Conservation (phyloP, 2,329 filamentous ascomycete genomes). For the Trichoderma koningii region DNA sequence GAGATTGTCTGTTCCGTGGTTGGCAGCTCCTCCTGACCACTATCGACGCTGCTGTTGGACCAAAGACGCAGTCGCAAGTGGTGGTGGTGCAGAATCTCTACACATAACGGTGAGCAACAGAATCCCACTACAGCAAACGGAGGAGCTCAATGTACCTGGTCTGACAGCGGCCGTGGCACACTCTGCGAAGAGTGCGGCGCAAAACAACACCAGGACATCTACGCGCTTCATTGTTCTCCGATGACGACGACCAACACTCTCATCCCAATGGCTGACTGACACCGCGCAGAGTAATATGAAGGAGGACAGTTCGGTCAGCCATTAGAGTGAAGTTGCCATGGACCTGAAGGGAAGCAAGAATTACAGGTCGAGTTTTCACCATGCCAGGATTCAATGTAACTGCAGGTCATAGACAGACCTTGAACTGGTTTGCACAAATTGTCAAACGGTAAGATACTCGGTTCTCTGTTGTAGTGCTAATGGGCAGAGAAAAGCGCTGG, state of each 20-base stretch:
- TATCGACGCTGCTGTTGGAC: constrained; percentile 3
- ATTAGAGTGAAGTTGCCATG: background rate
- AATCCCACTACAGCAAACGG: background rate
- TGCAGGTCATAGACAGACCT: background rate
- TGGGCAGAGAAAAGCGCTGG: background rate
- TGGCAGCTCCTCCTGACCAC: background rate
- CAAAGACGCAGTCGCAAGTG: background rate
- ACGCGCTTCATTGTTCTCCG: constrained; percentile 30
- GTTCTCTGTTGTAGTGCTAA: background rate
- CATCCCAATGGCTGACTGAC: background rate
- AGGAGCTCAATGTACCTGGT: constrained; percentile 27
- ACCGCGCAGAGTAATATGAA: background rate
- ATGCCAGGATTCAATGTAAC: background rate
- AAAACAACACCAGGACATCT: constrained; percentile 29
- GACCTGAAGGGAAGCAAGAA: background rate
- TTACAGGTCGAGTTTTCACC: background rate
- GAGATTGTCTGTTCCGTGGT: background rate
- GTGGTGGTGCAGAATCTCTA: constrained; percentile 18
- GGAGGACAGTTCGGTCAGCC: background rate
- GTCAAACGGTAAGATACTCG: background rate
- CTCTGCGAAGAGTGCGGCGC: constrained; percentile 27
- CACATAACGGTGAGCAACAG: background rate
- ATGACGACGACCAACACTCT: background rate
- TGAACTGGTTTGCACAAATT: background rate
- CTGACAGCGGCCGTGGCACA: constrained; percentile 26